A percentile compares a stretch with the other conserved stretches of the same genome.
Evolutionary conservation across 148 eudicot species (phyloP).

Genomic region (Rhododendron molle): DNA sequence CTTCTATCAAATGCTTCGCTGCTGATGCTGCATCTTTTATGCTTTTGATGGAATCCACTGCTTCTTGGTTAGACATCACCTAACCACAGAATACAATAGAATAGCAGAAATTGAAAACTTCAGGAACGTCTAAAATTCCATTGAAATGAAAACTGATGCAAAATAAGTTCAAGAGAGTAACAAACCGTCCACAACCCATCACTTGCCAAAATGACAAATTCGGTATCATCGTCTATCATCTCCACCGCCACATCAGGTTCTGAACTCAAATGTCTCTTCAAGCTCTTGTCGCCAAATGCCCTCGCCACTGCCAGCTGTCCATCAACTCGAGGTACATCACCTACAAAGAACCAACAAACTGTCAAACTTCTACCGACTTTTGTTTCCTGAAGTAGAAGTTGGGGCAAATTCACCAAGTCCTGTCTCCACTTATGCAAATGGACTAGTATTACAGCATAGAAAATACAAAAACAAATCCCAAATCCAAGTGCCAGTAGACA

Average conservation of each 20-base stretch:
- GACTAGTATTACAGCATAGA: background rate
- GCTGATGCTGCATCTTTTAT: conserved; percentile 64
- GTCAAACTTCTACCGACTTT: background rate
- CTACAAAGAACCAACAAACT: conserved; percentile 23
- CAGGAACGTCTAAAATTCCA: background rate
- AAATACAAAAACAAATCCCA: background rate
- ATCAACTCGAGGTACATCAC: conserved; percentile 92
- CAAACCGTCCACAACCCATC: conserved; percentile 92
- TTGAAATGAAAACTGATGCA: background rate
- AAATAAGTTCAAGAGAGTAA: background rate
- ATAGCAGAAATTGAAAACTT: background rate
- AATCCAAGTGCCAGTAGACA: background rate
- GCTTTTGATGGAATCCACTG: conserved; percentile 56
- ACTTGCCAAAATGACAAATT: conserved; percentile 77
- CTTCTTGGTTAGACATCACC: conserved; percentile 90
- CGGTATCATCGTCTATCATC: conserved; percentile 48
- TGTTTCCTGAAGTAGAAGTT: background rate
- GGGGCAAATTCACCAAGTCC: background rate
- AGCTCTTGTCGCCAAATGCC: conserved; percentile 92
- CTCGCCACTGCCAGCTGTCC: conserved; percentile 94
- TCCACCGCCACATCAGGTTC: conserved; percentile 58
- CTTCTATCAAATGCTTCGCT: conserved; percentile 68
- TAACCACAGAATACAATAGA: conserved; percentile 14
- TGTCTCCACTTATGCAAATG: background rate
- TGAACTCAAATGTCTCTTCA: conserved; percentile 85